These are phyloP conservation scores for Cystobasidiaceae sp. DNA, from an alignment of 1,284 basidiomycete species.

Conservation along the genomic window DNA sequence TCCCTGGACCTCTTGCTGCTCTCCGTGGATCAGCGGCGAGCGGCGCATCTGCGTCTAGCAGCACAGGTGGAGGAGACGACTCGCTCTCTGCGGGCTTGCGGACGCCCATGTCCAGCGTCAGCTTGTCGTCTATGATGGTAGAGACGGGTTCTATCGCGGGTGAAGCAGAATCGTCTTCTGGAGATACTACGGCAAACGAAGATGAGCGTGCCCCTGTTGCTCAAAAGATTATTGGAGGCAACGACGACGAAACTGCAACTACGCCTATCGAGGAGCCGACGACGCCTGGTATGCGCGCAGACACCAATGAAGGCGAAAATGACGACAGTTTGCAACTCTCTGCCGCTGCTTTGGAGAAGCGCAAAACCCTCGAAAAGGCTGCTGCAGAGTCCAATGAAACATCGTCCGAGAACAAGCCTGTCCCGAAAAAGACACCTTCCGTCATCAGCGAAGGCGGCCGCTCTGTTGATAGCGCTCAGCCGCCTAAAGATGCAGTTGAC, in stretches of 20 bases:
- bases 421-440: neutral
- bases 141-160: conserved; percentile 17
- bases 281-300: neutral
- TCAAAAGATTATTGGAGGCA: neutral
- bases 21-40: neutral
- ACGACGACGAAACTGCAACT: neutral
- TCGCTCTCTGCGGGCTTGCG: conserved; percentile 13
- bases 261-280: neutral
- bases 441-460: too few species aligned
- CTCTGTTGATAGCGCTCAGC: neutral
- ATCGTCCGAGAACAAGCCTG: neutral
- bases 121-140: conserved; percentile 14
- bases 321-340: neutral
- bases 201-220: neutral
- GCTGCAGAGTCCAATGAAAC: too few species aligned
- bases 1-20: conserved; percentile 15
- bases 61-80: conserved; percentile 3
- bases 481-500: conserved; percentile 7
- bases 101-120: conserved; percentile 28
- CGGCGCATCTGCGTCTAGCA: neutral
- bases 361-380: too few species aligned
- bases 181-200: conserved; percentile 16
- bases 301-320: neutral
- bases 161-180: conserved; percentile 3
- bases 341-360: conserved; percentile 2